Evolutionary conservation across 257 asterid genomes (phyloP).

Genomic region (Ilex aquifolium): DNA sequence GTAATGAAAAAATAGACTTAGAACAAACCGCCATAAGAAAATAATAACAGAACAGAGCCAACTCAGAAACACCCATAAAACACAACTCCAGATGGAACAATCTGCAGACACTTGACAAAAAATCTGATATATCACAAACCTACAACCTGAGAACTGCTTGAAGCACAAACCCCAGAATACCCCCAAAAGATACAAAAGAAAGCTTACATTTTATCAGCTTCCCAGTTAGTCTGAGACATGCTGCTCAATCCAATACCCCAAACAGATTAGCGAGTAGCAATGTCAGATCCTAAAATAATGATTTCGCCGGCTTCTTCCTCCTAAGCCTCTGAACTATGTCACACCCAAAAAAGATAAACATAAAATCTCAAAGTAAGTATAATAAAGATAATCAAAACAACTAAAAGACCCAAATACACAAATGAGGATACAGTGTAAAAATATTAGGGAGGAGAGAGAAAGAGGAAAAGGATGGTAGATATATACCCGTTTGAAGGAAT

Average conservation of each 20-base stretch:
- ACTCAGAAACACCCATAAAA: not conserved
- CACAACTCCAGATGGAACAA: not conserved
- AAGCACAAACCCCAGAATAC: not conserved
- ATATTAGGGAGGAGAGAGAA: too few species aligned
- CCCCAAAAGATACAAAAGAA: constrained; percentile 1
- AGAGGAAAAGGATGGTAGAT: too few species aligned
- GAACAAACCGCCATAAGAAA: not conserved
- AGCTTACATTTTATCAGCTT: constrained; percentile 94
- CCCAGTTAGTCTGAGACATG: constrained; percentile 99
- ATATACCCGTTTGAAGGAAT: too few species aligned
- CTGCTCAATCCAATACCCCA: constrained; percentile 21
- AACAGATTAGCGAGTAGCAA: constrained; percentile 9
- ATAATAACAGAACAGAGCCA: not conserved
- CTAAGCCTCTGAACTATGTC: constrained; percentile 21
- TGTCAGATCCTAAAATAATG: constrained; percentile 36
- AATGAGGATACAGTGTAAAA: too few species aligned
- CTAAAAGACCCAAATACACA: too few species aligned
- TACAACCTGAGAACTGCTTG: not conserved
- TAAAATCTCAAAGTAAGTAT: too few species aligned
- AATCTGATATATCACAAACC: not conserved
- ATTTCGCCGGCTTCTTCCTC: constrained; percentile 15
- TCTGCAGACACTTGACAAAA: not conserved
- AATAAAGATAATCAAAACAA: too few species aligned
- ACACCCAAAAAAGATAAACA: constrained; percentile 13
- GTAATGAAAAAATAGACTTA: not conserved